phyloP scores from a whole-genome alignment of 2,329 filamentous ascomycete genomes.

The Colletotrichum lentis region DNA sequence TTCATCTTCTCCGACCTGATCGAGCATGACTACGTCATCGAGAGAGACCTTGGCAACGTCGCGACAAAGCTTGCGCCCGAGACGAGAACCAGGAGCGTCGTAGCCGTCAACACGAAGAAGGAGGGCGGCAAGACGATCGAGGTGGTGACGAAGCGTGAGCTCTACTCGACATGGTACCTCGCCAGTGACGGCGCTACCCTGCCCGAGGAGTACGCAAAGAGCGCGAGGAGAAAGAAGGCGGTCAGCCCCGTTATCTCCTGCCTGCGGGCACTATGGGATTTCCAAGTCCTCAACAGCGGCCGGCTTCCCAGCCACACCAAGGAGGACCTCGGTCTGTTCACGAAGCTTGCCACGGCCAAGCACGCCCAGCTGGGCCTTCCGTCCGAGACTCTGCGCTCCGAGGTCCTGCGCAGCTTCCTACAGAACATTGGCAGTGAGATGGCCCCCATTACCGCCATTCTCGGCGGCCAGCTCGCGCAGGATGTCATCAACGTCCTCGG shows the following conservation, averaged over 20 bases:
- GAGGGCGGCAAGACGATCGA: conserved; percentile 78
- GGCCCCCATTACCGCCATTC: conserved; percentile 84
- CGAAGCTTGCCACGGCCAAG: conserved; percentile 77
- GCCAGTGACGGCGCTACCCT: conserved; percentile 80
- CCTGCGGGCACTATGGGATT: conserved; percentile 89
- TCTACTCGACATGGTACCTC: conserved; percentile 88
- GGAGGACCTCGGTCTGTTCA: conserved; percentile 79
- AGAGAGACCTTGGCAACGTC: conserved; percentile 83
- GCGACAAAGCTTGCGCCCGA: conserved; percentile 69
- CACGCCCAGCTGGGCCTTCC: conserved; percentile 79
- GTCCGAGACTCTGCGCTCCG: conserved; percentile 69
- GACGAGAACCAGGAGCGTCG: conserved; percentile 78
- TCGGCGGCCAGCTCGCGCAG: conserved; percentile 91
- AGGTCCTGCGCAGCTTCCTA: conserved; percentile 83
- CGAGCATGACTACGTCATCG: conserved; percentile 86
- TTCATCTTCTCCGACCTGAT: conserved; percentile 96
- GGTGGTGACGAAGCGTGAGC: conserved; percentile 88
- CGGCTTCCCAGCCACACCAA: conserved; percentile 63
- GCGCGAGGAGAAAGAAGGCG: conserved; percentile 72
- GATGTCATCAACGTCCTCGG: conserved; percentile 97
- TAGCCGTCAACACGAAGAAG: conserved; percentile 74
- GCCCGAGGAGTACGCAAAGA: conserved; percentile 69
- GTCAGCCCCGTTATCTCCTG: conserved; percentile 89
- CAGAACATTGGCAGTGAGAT: conserved; percentile 87
- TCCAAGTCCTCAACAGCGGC: conserved; percentile 67